Base-by-base conservation (phyloP, 2,329 filamentous ascomycete genomes). In the Cryphonectria japonica region DNA sequence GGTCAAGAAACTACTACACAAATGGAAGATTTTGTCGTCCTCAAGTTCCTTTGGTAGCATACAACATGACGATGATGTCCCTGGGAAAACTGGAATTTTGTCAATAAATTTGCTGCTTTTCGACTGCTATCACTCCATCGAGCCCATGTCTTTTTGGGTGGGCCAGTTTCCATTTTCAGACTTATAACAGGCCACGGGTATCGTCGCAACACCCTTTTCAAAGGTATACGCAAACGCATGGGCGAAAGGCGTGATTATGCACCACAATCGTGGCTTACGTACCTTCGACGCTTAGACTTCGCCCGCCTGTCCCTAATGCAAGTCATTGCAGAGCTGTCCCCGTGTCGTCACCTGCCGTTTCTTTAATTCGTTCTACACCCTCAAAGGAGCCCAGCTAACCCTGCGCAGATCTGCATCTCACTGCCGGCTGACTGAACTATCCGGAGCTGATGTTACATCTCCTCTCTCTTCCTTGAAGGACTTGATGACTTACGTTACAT, bases 211-310 rank as follows among this genome's bases (percentile, higher is more conserved):
- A 39, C 29, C 41, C 41, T 22, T 52, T 34, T 52, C 41, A n/a
- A 34, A 14, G 41, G 22, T 32, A 65, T 22, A 65, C 63, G 63
- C 63, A 65, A 65, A 34, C 29, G 41, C 43, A 52, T 32, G 41
- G 41, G 22, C 43, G 63, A 65, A 65, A 65, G 63, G 63, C 63
- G 63, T 65, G 41, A 65, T 65, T 43, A 52, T 52, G 61, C 61
- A 39, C 22, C 16, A n/a, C 41, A 29, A 64, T 46, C 26, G 41
- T 52, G 29, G 63, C 63, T 65, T 65, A 65, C 63, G 63, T 65
- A 41, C 9, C 9, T 46, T 32, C 32, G 63, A 34, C n/a, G 43
- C 63, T 34, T 52, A 39, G 59, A 39, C 59, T 6, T n/a, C 26
- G 54, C 26, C 9, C 54, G 57, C 57, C 57, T 32, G 57, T 37